Base-by-base conservation (phyloP, 1,139 yeast species). In the Taphrina sp. region DNA sequence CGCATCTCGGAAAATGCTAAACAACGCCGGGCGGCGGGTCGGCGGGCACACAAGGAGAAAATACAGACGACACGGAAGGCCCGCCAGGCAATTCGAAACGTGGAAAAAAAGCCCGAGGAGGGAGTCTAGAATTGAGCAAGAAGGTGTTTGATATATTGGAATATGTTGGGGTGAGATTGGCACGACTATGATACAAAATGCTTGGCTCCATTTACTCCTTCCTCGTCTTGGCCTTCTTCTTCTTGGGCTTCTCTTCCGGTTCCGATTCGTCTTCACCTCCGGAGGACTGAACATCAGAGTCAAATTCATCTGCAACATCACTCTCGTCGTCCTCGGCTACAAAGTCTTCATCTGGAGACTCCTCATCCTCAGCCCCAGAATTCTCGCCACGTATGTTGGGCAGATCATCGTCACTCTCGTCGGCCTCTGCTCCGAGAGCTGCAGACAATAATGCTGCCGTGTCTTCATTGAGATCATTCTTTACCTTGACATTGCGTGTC, bases 401-500 rank as follows among this genome's bases (percentile, higher is more conserved):
- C 61, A 77, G 88, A 58, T 79, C 85, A 61, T 78, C 85, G 37
- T 77, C 80, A 61, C 75, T 78, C 56, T 79, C 84, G 61, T 75
- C 79, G 2, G 76, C 76, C 43, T 76, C 73, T 61, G 75, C 79
- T 43, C 36, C 86, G 67, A 87, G 76, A 1, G 52, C 57, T 12
- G 46, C 49, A 3, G 82, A 82, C 45, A 85, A 86, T 66, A 89
- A 73, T 74, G 85, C 77, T 53, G 83, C 83, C 70, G 88, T 86
- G 45, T 92, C 95, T 60, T 88, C 85, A 64, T 83, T 87, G 62
- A 88, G 94, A 67, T 92, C 97, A 68, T 90, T 89, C 74, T 84
- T 85, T 57, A 92, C 86, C 63, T 80, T 77, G 61, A 92, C 73
- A 54, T 85, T 86, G 76, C 87, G 90, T 56, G 83, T 81, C 65